Evolutionary conservation across 305 asterid genomes (phyloP).

Genomic region (Solanum hybrid): DNA sequence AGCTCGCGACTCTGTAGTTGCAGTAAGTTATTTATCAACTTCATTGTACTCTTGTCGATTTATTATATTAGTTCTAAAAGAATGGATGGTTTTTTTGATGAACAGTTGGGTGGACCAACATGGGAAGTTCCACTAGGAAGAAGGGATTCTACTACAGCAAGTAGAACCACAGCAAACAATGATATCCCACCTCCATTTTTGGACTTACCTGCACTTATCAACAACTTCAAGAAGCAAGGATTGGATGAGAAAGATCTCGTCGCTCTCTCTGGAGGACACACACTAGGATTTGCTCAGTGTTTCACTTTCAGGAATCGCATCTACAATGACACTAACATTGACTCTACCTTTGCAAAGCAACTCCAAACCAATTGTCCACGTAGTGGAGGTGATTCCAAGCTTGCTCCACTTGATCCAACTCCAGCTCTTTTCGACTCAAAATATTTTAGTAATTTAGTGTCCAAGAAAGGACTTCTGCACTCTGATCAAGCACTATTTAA

Average conservation of each 20-base stretch:
- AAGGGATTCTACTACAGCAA: slow-evolving; percentile 28
- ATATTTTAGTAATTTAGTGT: slow-evolving; percentile 9
- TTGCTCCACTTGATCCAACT: slow-evolving; percentile 20
- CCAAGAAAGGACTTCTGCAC: slow-evolving; percentile 15
- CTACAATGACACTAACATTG: slow-evolving; percentile 40
- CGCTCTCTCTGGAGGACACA: slow-evolving; percentile 43
- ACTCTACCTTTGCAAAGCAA: slow-evolving; percentile 3
- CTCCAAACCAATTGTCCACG: slow-evolving; percentile 13
- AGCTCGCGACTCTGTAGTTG: slow-evolving; percentile 9
- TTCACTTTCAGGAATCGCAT: slow-evolving; percentile 39
- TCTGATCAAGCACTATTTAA: slow-evolving; percentile 25
- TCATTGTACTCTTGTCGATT: too few species aligned
- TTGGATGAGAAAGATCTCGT: slow-evolving; percentile 19
- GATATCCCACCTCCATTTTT: slow-evolving; percentile 23
- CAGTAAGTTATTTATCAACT: background rate
- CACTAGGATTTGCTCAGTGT: slow-evolving; percentile 62
- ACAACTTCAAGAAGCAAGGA: slow-evolving; percentile 16
- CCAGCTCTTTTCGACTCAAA: slow-evolving; percentile 2
- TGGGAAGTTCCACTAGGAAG: slow-evolving; percentile 30
- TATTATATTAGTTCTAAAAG: background rate
- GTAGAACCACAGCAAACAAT: slow-evolving; percentile 10
- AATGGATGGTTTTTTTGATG: background rate
- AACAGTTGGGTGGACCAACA: slow-evolving; percentile 23
- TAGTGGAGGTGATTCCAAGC: slow-evolving; percentile 14
- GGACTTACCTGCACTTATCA: slow-evolving; percentile 17